phyloP scores from a whole-genome alignment of 352 stramenopile genomes.

The Pythium phragmitis region DNA sequence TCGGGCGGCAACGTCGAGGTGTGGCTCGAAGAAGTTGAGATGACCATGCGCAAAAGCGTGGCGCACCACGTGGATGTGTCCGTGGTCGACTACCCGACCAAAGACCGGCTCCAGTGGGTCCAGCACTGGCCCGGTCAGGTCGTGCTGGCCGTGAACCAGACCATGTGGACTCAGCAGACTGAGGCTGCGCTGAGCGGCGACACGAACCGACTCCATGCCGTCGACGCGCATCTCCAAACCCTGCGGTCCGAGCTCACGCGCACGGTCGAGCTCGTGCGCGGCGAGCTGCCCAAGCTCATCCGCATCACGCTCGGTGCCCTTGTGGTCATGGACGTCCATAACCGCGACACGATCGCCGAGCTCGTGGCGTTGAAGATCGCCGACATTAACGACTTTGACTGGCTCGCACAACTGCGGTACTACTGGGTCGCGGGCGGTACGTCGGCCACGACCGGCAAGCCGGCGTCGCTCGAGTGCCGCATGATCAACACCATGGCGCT shows the following conservation, averaged over 20 bases:
- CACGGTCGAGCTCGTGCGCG: conserved; percentile 91
- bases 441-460: conserved; percentile 87
- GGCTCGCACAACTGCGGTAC: conserved; percentile 92
- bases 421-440: conserved; percentile 87
- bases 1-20: conserved; percentile 93
- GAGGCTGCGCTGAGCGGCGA: conserved; percentile 58
- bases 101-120: conserved; percentile 90
- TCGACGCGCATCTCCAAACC: conserved; percentile 66
- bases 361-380: conserved; percentile 79
- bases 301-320: conserved; percentile 90
- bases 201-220: conserved; percentile 33
- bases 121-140: conserved; percentile 92
- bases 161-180: conserved; percentile 87
- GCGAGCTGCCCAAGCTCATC: conserved; percentile 91
- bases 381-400: conserved; percentile 91
- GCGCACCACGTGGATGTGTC: conserved; percentile 79
- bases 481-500: conserved; percentile 93
- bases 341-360: conserved; percentile 92
- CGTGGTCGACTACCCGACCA: conserved; percentile 84
- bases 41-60: conserved; percentile 86
- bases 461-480: conserved; percentile 79
- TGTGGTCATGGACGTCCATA: conserved; percentile 96
- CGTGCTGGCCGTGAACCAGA: conserved; percentile 92
- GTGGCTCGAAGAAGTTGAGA: conserved; percentile 83
- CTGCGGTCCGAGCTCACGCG: conserved; percentile 77